Evolutionary conservation across 768 basidiomycete genomes (phyloP), one percentile per base, ranked within the genome.

Genomic region (Naganishia vaughanmartiniae): DNA sequence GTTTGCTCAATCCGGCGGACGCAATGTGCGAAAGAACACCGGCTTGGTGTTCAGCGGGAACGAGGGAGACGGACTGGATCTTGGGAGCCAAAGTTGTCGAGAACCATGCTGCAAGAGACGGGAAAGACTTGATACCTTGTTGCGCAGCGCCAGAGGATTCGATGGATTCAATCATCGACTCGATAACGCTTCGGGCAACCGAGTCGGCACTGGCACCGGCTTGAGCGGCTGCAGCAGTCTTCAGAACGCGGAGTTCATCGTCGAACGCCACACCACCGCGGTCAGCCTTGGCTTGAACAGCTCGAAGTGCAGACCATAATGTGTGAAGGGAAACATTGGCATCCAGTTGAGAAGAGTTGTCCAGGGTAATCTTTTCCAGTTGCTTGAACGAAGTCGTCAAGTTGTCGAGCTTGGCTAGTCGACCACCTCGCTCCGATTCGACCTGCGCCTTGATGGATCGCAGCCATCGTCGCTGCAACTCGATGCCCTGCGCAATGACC

Each of bases 401-500:
- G 79, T 94, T 91, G 77, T 95, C 93, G 39, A 99, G 88, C 81
- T 93, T 96, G 54, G 93, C 90, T 12, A 99, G 86, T 67, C 96
- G 90, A 15, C 93, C 93, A 19, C 93, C 93, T 54, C 96, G 92
- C 81, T 99, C 96, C 77, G 92, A 87, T 82, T 99, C 95, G 69
- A 99, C 94, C 73, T 89, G 90, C 60, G 93, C 86, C 83, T 97
- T 96, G 84, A 98, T 89, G 70, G 97, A 93, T 36, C 92, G 88
- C 51, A 99, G 90, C 94, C 95, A 98, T 66, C 92, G 87, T 60
- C 93, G 89, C 79, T 98, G 96, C 28, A 98, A 87, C 82, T 98
- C 96, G 76, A 99, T 93, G 21, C 94, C 96, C 80, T 98, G 94
- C 3, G 93, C 90, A 63, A 98, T 86, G 66, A 98, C 92, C 80